Percentiles rank a stretch among this genome's conserved stretches.
phyloP scores from a whole-genome alignment of 2,329 filamentous ascomycete genomes.

The Sporothrix dimorphospora region DNA sequence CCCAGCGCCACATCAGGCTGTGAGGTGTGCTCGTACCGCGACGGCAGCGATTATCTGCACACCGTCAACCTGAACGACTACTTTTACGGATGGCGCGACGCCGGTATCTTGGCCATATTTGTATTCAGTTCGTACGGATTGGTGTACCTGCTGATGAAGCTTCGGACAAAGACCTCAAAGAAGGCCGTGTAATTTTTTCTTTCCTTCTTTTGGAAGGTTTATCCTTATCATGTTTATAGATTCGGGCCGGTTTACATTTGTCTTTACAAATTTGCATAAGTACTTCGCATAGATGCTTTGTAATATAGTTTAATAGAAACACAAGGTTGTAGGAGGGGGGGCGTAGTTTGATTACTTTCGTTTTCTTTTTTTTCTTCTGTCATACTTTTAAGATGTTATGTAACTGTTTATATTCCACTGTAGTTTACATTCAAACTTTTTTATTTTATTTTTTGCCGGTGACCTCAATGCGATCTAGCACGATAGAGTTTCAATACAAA shows the following conservation, averaged over 20 bases:
- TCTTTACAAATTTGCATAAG: not conserved
- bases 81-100: slow-evolving; percentile 67
- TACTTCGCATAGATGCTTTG: not conserved
- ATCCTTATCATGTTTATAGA: not conserved
- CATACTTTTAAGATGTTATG: too few relatives aligned
- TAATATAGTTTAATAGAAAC: too few relatives aligned
- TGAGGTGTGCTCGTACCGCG: slow-evolving; percentile 62
- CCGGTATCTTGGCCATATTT: slow-evolving; percentile 61
- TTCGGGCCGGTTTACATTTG: too few relatives aligned
- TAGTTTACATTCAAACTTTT: too few relatives aligned
- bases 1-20: slow-evolving; percentile 60
- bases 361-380: too few relatives aligned
- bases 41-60: slow-evolving; percentile 61
- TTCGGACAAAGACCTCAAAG: slow-evolving; percentile 53
- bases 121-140: slow-evolving; percentile 56
- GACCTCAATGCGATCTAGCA: too few relatives aligned
- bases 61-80: slow-evolving; percentile 64
- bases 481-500: too few relatives aligned
- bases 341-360: too few relatives aligned
- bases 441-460: too few relatives aligned
- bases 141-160: slow-evolving; percentile 53
- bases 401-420: too few relatives aligned
- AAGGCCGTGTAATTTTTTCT: slow-evolving; percentile 45
- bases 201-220: not conserved
- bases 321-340: too few relatives aligned